phyloP scores from a whole-genome alignment of 2,329 filamentous ascomycete genomes.

The Penicillium paneum region DNA sequence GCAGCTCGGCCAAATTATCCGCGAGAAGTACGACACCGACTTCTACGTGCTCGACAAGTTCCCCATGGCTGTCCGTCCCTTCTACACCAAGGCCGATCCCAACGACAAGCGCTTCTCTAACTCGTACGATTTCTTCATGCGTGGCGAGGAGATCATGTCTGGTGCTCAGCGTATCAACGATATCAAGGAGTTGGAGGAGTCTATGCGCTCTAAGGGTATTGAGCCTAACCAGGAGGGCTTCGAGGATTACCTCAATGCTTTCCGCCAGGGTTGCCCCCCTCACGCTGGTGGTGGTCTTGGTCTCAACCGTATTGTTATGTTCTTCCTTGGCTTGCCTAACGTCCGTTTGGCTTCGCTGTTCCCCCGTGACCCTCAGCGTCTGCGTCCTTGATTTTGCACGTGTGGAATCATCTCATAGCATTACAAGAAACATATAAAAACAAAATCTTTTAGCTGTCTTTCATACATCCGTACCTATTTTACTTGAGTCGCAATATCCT shows the following conservation, averaged over 20 bases:
- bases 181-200: constrained; percentile 55
- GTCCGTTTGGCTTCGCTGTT: constrained; percentile 61
- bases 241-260: constrained; percentile 62
- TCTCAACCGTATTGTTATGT: constrained; percentile 64
- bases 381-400: constrained; percentile 39
- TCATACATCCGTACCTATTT: neutral
- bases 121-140: constrained; percentile 70
- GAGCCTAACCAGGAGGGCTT: constrained; percentile 59
- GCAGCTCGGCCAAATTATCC: constrained; percentile 80
- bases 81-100: constrained; percentile 82
- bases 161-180: constrained; percentile 66
- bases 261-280: constrained; percentile 62
- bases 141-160: constrained; percentile 66
- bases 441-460: constrained; percentile 2
- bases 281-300: constrained; percentile 65
- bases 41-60: constrained; percentile 98
- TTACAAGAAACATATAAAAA: constrained; percentile 1
- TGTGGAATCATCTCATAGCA: neutral
- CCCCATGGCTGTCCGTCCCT: constrained; percentile 80
- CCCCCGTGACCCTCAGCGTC: constrained; percentile 60
- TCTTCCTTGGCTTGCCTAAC: constrained; percentile 64
- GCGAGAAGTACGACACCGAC: constrained; percentile 86
- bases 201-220: constrained; percentile 59
- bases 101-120: constrained; percentile 64
- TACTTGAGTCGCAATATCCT: neutral